A percentile compares a stretch with the other conserved stretches of the same genome.
Evolutionary conservation across 768 basidiomycete genomes (phyloP).

Genomic region (Naganishia antarctica): DNA sequence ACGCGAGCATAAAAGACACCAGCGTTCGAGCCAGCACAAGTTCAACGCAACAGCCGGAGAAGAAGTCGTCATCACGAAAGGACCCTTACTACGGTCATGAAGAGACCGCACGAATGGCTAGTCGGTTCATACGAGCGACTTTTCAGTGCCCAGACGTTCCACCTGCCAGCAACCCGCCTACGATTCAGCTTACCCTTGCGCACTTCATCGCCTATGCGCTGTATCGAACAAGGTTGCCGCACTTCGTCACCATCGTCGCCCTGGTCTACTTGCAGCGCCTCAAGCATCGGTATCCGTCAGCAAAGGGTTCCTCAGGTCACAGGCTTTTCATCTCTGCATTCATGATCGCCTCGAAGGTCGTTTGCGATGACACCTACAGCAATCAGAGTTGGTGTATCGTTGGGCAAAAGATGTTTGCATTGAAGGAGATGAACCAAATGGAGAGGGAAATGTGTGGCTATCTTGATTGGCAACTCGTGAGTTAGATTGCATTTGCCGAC

Average conservation of each 20-base stretch:
- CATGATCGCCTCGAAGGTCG: constrained; percentile 88
- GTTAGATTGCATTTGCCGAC: background rate
- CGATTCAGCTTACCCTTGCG: constrained; percentile 61
- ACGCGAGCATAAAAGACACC: background rate
- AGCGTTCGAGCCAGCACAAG: background rate
- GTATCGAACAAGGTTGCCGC: constrained; percentile 71
- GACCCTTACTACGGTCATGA: constrained; percentile 68
- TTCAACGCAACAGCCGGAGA: background rate
- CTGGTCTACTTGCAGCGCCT: constrained; percentile 73
- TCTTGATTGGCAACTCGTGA: constrained; percentile 66
- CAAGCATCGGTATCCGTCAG: constrained; percentile 86
- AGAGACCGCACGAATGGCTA: constrained; percentile 62
- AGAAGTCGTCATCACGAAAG: constrained; percentile 2
- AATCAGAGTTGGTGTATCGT: constrained; percentile 91
- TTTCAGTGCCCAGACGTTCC: constrained; percentile 83
- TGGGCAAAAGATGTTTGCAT: constrained; percentile 75
- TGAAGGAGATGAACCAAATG: constrained; percentile 94
- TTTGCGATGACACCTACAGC: constrained; percentile 88
- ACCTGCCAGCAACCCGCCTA: constrained; percentile 54
- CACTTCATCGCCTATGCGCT: constrained; percentile 82
- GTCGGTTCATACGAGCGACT: constrained; percentile 73
- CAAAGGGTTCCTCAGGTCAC: constrained; percentile 82
- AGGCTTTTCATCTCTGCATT: constrained; percentile 84
- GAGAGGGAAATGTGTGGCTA: constrained; percentile 90
- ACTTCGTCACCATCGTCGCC: constrained; percentile 63